Evolutionary conservation across 768 basidiomycete genomes (phyloP).

Genomic region (Saitozyma podzolica): DNA sequence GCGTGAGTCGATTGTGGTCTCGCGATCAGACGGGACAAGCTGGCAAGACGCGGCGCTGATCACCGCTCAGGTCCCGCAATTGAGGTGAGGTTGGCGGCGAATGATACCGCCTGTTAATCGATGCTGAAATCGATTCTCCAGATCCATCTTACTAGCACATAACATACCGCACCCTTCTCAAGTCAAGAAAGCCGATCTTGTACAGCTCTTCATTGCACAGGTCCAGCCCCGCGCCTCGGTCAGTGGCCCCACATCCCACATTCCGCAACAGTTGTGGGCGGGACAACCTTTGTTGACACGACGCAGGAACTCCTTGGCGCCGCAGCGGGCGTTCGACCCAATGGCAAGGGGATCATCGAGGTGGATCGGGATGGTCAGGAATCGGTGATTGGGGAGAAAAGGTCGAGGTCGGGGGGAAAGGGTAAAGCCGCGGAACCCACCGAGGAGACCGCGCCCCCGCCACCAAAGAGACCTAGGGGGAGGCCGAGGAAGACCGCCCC

Average conservation of each 20-base stretch:
- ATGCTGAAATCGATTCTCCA: constrained; percentile 6
- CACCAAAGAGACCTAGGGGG: constrained; percentile 11
- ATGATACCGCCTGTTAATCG: not conserved
- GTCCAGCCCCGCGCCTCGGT: constrained; percentile 41
- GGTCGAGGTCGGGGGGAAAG: constrained; percentile 2
- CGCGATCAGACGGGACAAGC: not conserved
- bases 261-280: no score
- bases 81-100: constrained; percentile 26
- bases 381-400: no score
- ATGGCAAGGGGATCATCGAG: constrained; percentile 30
- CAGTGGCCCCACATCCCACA: constrained; percentile 5
- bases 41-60: constrained; percentile 4
- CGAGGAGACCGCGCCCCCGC: constrained; percentile 3
- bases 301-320: constrained; percentile 15
- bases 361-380: constrained; percentile 4
- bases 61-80: constrained; percentile 42
- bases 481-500: constrained; percentile 10
- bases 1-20: constrained; percentile 26
- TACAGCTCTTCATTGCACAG: constrained; percentile 34
- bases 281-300: not conserved
- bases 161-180: constrained; percentile 23
- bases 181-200: constrained; percentile 47
- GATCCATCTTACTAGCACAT: constrained; percentile 43
- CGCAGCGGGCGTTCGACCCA: constrained; percentile 22
- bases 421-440: not conserved